These are phyloP conservation scores for Penicillium sp. DNA, from an alignment of 2,329 filamentous ascomycete genomes.

Conservation along the genomic window DNA sequence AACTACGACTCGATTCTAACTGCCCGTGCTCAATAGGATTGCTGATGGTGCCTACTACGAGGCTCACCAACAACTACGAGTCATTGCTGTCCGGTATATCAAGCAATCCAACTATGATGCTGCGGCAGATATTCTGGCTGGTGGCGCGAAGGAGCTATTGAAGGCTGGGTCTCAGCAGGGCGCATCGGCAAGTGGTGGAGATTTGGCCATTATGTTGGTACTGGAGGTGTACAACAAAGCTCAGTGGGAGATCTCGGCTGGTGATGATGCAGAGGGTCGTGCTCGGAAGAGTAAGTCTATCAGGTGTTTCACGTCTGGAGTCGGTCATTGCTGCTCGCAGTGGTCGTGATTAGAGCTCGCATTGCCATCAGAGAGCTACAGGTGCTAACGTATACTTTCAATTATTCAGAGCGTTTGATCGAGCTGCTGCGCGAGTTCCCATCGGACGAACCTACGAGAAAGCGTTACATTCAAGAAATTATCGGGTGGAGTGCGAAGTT, in stretches of 20 bases:
- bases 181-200: slow-evolving; percentile 90
- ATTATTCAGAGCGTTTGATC: slow-evolving; percentile 57
- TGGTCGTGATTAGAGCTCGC: background rate
- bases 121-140: slow-evolving; percentile 80
- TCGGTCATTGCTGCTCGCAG: background rate
- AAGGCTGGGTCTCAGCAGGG: slow-evolving; percentile 62
- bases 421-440: slow-evolving; percentile 77
- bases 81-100: slow-evolving; percentile 89
- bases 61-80: slow-evolving; percentile 95
- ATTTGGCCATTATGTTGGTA: slow-evolving; percentile 79
- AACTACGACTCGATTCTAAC: slow-evolving; percentile 14
- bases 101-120: slow-evolving; percentile 80
- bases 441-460: slow-evolving; percentile 79
- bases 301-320: background rate
- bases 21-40: slow-evolving; percentile 56
- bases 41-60: slow-evolving; percentile 92
- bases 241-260: slow-evolving; percentile 60
- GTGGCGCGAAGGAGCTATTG: slow-evolving; percentile 78
- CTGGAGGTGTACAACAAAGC: slow-evolving; percentile 89
- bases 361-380: background rate
- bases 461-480: slow-evolving; percentile 85
- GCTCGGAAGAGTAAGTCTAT: slow-evolving; percentile 55
- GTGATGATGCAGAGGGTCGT: slow-evolving; percentile 58
- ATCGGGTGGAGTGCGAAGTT: slow-evolving; percentile 82
- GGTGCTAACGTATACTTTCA: slow-evolving; percentile 7